Percentiles rank a stretch among this genome's conserved stretches.
phyloP scores from a whole-genome alignment of 768 basidiomycete genomes.

The Amanita exitialis region DNA sequence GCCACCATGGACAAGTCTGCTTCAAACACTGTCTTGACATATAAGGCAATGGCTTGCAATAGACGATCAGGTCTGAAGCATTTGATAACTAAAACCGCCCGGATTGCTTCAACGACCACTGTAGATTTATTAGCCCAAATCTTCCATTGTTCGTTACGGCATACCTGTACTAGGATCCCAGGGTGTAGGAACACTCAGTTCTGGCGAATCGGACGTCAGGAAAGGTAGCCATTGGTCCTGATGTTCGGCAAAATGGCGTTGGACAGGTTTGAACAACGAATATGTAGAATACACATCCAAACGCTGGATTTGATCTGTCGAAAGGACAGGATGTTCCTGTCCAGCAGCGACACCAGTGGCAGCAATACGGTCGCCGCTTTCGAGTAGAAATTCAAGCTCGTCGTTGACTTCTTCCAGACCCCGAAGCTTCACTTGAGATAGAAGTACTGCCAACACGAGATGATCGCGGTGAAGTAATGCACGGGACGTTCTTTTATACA shows the following conservation, averaged over 20 bases:
- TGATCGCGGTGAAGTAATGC: constrained; percentile 87
- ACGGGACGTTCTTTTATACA: constrained; percentile 84
- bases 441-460: constrained; percentile 80
- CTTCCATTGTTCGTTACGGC: constrained; percentile 18
- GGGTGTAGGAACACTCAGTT: constrained; percentile 58
- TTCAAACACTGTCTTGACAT: constrained; percentile 71
- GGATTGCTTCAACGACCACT: constrained; percentile 70
- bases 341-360: constrained; percentile 21
- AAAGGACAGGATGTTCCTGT: constrained; percentile 38
- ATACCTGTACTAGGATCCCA: constrained; percentile 75
- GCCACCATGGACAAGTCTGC: constrained; percentile 70
- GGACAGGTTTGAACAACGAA: constrained; percentile 69
- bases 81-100: constrained; percentile 72
- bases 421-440: constrained; percentile 83
- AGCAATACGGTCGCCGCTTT: constrained; percentile 64
- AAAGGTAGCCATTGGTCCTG: constrained; percentile 65
- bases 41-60: constrained; percentile 68
- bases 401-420: constrained; percentile 72
- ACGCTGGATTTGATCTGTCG: constrained; percentile 58
- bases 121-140: constrained; percentile 10
- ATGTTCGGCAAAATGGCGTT: constrained; percentile 47
- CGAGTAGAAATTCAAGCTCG: constrained; percentile 87
- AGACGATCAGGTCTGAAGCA: constrained; percentile 91
- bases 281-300: constrained; percentile 65
- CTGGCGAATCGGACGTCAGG: constrained; percentile 57